A percentile compares a stretch with the other conserved stretches of the same genome.
These are phyloP conservation scores for Pseudogymnoascus sp. DNA, from an alignment of 2,329 filamentous ascomycete genomes.

Conservation along the genomic window DNA sequence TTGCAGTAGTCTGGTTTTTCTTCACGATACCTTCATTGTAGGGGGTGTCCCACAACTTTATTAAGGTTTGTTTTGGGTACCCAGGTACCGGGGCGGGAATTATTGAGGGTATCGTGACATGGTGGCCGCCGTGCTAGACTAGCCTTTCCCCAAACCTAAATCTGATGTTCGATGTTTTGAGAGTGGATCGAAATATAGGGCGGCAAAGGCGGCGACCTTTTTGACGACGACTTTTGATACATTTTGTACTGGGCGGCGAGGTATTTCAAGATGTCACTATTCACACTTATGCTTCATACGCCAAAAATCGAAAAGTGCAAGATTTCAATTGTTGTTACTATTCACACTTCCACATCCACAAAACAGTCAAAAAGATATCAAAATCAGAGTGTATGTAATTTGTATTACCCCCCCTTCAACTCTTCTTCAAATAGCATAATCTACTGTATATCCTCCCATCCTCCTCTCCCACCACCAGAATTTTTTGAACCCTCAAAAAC, in stretches of 20 bases:
- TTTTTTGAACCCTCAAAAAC: neutral
- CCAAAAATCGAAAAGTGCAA: too few relatives aligned
- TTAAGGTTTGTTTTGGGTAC: neutral
- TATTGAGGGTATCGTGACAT: neutral
- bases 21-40: neutral
- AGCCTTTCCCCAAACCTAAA: neutral
- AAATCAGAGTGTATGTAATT: constrained; percentile 1
- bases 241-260: too few relatives aligned
- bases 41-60: neutral
- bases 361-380: neutral
- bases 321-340: neutral
- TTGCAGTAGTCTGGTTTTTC: neutral
- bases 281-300: too few relatives aligned
- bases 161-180: neutral
- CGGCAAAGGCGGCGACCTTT: neutral
- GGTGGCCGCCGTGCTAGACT: neutral
- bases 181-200: neutral
- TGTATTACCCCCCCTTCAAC: neutral
- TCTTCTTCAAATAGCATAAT: neutral
- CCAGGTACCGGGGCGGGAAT: neutral
- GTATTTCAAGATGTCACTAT: too few relatives aligned
- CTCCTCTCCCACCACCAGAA: neutral
- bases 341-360: neutral
- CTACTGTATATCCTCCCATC: neutral
- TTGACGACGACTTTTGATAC: too few relatives aligned